phyloP scores from a whole-genome alignment of 1,139 yeast genomes.

The Scheffersomyces titani region DNA sequence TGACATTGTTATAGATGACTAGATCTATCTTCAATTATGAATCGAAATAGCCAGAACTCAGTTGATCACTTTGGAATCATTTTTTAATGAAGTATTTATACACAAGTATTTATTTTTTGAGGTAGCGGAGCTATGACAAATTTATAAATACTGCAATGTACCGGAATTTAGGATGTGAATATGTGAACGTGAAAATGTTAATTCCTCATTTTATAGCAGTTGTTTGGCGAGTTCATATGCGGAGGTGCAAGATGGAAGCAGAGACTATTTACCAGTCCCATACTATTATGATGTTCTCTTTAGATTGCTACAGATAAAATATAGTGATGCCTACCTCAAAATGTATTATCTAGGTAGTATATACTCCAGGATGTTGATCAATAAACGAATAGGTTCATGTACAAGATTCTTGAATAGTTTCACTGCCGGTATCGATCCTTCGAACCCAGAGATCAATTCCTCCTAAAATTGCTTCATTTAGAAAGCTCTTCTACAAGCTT shows the following conservation, averaged over 20 bases:
- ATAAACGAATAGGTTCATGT: not conserved
- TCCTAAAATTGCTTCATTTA: conserved; percentile 4
- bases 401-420: not conserved
- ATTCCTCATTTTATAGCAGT: too few relatives aligned
- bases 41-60: not conserved
- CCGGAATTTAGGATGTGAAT: too few relatives aligned
- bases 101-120: not conserved
- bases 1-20: not conserved
- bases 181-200: not conserved
- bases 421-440: not conserved
- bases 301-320: too few relatives aligned
- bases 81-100: too few relatives aligned
- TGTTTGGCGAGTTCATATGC: too few relatives aligned
- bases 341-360: too few relatives aligned
- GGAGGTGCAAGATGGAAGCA: not conserved
- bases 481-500: conserved; percentile 55
- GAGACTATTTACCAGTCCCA: not conserved
- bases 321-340: too few relatives aligned
- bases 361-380: too few relatives aligned
- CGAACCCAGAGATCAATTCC: not conserved
- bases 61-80: not conserved
- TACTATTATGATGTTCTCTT: too few relatives aligned
- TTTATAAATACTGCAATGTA: not conserved
- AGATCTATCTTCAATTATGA: not conserved
- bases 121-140: not conserved